Percentiles rank a stretch among this genome's conserved stretches.
phyloP scores from a whole-genome alignment of 1,284 basidiomycete genomes.

The Pseudozyma hubeiensis region DNA sequence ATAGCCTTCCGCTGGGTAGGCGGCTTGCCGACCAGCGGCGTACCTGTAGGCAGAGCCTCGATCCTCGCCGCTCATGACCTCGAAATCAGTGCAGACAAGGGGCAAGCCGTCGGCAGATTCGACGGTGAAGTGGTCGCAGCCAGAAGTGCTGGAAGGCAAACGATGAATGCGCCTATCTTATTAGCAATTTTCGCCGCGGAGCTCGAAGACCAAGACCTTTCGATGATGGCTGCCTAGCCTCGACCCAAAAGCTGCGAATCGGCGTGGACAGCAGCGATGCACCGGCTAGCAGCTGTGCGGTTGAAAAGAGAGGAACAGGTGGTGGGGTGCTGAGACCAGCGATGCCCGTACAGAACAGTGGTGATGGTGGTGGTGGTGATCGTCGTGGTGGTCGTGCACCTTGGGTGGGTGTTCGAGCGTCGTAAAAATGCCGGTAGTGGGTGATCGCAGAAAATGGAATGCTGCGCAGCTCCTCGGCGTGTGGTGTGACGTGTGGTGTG shows the following conservation, averaged over 20 bases:
- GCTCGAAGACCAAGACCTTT: too few species aligned
- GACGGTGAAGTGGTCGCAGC: too few species aligned
- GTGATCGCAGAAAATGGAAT: neutral
- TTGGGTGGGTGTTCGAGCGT: neutral
- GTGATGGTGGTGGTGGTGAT: conserved; percentile 5
- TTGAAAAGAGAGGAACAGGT: neutral
- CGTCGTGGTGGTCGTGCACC: neutral
- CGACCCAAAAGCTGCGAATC: too few species aligned
- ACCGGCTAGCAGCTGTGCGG: too few species aligned
- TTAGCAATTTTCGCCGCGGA: too few species aligned
- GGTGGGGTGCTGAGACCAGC: neutral
- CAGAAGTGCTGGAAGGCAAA: too few species aligned
- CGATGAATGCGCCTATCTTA: neutral
- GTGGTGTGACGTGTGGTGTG: neutral
- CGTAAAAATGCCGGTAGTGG: neutral
- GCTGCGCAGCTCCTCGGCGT: neutral
- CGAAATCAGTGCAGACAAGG: neutral
- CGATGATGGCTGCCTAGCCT: too few species aligned
- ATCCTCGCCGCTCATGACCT: conserved; percentile 39
- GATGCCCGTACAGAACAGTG: neutral
- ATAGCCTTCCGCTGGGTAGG: conserved; percentile 28
- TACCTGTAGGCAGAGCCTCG: conserved; percentile 39
- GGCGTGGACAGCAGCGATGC: too few species aligned
- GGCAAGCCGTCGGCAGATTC: too few species aligned
- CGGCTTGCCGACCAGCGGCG: conserved; percentile 21